These are phyloP conservation scores for Chalaropsis thielavioides DNA, from an alignment of 2,329 filamentous ascomycete species.

Conservation along the genomic window DNA sequence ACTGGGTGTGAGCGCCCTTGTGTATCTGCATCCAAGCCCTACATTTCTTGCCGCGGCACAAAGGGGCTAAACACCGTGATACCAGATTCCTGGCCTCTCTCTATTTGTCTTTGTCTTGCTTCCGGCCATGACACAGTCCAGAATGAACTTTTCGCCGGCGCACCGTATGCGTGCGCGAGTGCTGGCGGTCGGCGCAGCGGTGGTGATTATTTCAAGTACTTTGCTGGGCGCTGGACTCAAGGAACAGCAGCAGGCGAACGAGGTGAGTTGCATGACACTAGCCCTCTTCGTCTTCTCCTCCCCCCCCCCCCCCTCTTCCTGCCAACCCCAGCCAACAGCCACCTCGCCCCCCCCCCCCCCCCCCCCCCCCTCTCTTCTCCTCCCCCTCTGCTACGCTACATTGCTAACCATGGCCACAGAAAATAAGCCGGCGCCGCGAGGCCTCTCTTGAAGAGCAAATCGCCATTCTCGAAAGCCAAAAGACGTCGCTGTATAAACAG, in stretches of 20 bases:
- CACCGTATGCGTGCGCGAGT: slow-evolving; percentile 18
- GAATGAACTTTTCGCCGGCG: neutral
- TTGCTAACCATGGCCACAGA: slow-evolving; percentile 18
- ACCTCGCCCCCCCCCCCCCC: neutral
- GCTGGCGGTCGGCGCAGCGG: slow-evolving; percentile 32
- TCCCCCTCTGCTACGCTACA: neutral
- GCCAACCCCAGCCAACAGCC: neutral
- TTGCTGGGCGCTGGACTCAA: slow-evolving; percentile 37
- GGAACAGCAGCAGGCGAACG: slow-evolving; percentile 32
- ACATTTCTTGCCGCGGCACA: neutral
- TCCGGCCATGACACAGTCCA: neutral
- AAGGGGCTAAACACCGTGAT: neutral
- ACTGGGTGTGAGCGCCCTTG: slow-evolving; percentile 7
- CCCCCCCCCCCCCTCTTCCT: neutral
- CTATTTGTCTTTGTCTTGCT: neutral
- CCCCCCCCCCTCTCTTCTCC: neutral
- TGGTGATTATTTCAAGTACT: slow-evolving; percentile 33
- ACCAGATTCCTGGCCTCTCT: neutral
- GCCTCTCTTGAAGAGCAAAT: slow-evolving; percentile 32
- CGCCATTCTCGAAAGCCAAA: slow-evolving; percentile 31
- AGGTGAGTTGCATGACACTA: slow-evolving; percentile 24
- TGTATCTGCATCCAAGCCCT: neutral
- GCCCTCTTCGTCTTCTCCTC: neutral
- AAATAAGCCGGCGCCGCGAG: slow-evolving; percentile 27
- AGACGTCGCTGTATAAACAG: slow-evolving; percentile 27